Evolutionary conservation across 768 basidiomycete species (phyloP), one percentile per base, ranked within the genome.

Genomic region (Trametes sanguinea): DNA sequence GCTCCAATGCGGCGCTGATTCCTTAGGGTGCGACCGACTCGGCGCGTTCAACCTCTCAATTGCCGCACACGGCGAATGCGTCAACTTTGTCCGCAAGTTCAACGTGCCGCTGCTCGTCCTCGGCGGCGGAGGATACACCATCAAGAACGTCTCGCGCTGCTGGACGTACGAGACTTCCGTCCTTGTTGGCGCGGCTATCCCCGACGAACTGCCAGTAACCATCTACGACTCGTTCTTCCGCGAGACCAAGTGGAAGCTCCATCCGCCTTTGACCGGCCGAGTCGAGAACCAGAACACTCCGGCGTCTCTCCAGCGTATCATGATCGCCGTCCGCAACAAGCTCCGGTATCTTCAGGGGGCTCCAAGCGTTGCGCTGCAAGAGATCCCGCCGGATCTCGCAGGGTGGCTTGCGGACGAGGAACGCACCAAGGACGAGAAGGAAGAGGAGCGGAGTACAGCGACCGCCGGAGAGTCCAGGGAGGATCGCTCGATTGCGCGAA

Each of bases 121-220:
- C 6, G 96, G 96, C 44, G 96, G 96, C 2, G 96, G 96, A 3
- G 96, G 96, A 0, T 99, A 99, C 76, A 95, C 94, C 4, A 92
- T 98, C 73, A 92, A 94, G 71, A 96, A 96, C 71, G 97, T 99
- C 66, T 90, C 92, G 48, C 86, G 96, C n/a, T 99, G 96, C 72
- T 99, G 96, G 96, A 89, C 96, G 37, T 96, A 99, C 78, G 96
- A 99, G 74, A 99, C 97, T 0, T 88, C 93, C 11, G 90, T 98
- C 0, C 85, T 96, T 7, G 88, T 97, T 48, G 94, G 92, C 14
- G 84, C 88, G 0, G 76, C 82, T 40, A 84, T 99, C 32, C 89
- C 94, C 0, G 89, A 96, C 75, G 87, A 90, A 61, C 86, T 99
- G 8, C 96, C 96, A 0, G 77, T 79, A 27, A 98, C 94, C 1